phyloP scores from a whole-genome alignment of 805 yeast species.

The Zygosaccharomyces bailii region DNA sequence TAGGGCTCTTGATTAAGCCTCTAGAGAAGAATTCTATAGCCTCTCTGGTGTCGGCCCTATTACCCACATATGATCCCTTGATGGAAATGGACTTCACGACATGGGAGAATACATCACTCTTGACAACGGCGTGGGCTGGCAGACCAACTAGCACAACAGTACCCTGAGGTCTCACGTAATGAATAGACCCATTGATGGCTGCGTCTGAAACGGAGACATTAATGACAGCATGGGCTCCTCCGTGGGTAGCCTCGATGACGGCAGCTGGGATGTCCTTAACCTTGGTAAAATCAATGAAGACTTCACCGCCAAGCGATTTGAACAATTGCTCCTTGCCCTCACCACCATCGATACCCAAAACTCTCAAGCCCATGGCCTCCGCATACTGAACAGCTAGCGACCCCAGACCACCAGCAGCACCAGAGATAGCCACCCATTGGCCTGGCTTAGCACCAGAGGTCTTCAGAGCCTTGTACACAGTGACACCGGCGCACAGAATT shows the following conservation, averaged over 20 bases:
- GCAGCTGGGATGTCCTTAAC: conserved; percentile 50
- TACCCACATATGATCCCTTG: conserved; percentile 82
- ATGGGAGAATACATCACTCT: conserved; percentile 62
- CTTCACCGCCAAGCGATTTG: conserved; percentile 51
- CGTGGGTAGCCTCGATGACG: conserved; percentile 52
- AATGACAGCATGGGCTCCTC: conserved; percentile 72
- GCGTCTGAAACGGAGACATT: conserved; percentile 65
- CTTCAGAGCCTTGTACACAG: conserved; percentile 59
- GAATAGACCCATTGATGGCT: conserved; percentile 56
- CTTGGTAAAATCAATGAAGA: conserved; percentile 51
- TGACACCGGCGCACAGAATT: conserved; percentile 59
- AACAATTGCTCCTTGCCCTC: conserved; percentile 47
- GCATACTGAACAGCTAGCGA: conserved; percentile 58
- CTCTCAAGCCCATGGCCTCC: conserved; percentile 54
- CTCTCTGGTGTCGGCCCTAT: conserved; percentile 77
- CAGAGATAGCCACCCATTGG: conserved; percentile 57
- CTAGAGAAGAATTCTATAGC: conserved; percentile 67
- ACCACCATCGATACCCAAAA: conserved; percentile 56
- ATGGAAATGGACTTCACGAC: conserved; percentile 69
- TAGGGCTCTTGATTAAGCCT: conserved; percentile 63
- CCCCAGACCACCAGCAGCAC: conserved; percentile 64
- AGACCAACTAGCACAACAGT: conserved; percentile 69
- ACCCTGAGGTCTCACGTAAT: conserved; percentile 61
- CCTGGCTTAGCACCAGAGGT: conserved; percentile 49
- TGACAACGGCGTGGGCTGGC: conserved; percentile 71